A percentile compares a stretch with the other conserved stretches of the same genome.
These are phyloP conservation scores for Stephania cephalantha DNA, from an alignment of 164 flowering plant genomes.

Conservation along the genomic window DNA sequence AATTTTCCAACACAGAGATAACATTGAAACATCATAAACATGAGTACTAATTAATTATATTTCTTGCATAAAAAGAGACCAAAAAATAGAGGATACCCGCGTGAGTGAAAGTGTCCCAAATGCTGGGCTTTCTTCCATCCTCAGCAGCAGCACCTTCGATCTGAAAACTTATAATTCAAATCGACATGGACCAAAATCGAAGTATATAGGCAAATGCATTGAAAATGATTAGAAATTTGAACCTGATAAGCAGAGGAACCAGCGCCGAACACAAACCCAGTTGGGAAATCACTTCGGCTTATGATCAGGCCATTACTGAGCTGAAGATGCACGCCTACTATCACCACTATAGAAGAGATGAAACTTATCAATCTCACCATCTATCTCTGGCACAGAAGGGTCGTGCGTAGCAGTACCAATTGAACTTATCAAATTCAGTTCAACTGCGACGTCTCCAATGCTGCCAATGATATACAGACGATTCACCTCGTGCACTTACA, in stretches of 20 bases:
- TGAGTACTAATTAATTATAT: not conserved
- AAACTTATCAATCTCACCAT: no score
- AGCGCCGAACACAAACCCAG: slow-evolving; percentile 6
- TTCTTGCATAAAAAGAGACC: not conserved
- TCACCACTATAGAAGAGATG: no score
- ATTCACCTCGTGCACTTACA: no score
- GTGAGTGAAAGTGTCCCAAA: slow-evolving; percentile 7
- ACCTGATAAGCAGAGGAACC: slow-evolving; percentile 12
- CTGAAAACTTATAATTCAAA: not conserved
- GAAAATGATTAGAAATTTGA: not conserved
- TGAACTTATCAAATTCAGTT: no score
- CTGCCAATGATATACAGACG: no score
- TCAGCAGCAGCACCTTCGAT: slow-evolving; percentile 8
- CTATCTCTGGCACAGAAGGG: no score
- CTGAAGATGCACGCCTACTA: no score
- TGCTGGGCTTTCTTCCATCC: slow-evolving; percentile 10
- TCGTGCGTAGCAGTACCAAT: no score
- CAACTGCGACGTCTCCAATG: no score
- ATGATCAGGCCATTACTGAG: no score
- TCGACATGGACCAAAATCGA: not conserved
- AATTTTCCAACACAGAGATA: no score
- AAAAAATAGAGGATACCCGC: not conserved
- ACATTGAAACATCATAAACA: not conserved
- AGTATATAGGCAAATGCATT: not conserved
- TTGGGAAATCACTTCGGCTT: slow-evolving; percentile 2